A percentile compares a stretch with the other conserved stretches of the same genome.
Evolutionary conservation across 257 asterid genomes (phyloP).

Genomic region (Capsicum baccatum): DNA sequence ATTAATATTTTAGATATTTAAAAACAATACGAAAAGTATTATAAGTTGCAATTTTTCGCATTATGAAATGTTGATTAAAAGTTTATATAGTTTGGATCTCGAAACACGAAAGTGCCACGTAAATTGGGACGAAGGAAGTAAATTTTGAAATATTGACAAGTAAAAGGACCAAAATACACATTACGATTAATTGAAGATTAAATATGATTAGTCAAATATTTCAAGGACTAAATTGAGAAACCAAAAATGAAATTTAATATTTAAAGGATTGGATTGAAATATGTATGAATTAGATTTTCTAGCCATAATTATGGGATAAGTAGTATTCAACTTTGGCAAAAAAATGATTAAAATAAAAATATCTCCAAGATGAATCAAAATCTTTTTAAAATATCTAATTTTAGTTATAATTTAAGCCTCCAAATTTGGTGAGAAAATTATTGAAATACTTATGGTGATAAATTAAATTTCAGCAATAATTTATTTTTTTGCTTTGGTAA

Average conservation of each 20-base stretch:
- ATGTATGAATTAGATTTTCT: not conserved
- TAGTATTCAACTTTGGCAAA: not conserved
- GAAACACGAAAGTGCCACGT: no score
- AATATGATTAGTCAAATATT: not conserved
- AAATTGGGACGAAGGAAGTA: no score
- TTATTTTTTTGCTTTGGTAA: not conserved
- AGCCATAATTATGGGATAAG: conserved; percentile 4
- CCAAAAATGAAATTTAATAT: not conserved
- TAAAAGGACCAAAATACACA: not conserved
- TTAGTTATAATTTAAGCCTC: not conserved
- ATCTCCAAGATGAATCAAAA: not conserved
- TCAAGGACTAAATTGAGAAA: not conserved
- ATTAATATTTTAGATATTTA: no score
- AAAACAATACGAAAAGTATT: no score
- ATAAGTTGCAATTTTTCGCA: no score
- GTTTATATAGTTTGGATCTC: no score
- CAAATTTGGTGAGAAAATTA: not conserved
- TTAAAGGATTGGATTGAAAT: not conserved
- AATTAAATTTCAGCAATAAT: not conserved
- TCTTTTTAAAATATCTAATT: not conserved
- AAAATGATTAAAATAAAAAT: not conserved
- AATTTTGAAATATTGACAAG: not conserved
- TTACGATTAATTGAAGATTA: not conserved
- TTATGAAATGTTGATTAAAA: no score
- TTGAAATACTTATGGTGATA: not conserved